phyloP scores from a whole-genome alignment of 2,329 filamentous ascomycete species.

The Sclerotinia trifoliorum region DNA sequence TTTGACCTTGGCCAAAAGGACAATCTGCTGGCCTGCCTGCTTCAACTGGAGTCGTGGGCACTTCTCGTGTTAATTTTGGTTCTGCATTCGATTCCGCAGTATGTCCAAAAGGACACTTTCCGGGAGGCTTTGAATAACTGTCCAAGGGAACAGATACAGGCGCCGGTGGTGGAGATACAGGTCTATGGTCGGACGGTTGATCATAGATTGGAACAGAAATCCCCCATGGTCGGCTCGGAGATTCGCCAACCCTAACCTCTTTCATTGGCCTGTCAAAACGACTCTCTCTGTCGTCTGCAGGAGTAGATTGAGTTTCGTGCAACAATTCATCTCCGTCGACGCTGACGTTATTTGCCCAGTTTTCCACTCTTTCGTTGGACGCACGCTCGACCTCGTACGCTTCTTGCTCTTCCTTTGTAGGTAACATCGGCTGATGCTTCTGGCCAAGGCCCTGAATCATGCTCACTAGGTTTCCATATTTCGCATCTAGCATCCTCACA shows the following conservation, averaged over 20 bases:
- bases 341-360: conserved; percentile 79
- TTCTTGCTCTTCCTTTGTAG: conserved; percentile 49
- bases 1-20: conserved; percentile 47
- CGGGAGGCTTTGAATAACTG: conserved; percentile 32
- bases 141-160: conserved; percentile 39
- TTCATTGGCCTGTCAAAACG: conserved; percentile 84
- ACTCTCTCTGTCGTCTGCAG: conserved; percentile 58
- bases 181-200: conserved; percentile 43
- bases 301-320: conserved; percentile 43
- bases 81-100: conserved; percentile 22
- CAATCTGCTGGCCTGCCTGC: conserved; percentile 43
- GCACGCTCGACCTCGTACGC: conserved; percentile 47
- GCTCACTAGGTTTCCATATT: conserved; percentile 80
- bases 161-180: conserved; percentile 58
- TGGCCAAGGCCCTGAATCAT: conserved; percentile 91
- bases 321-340: conserved; percentile 48
- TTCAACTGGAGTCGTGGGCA: conserved; percentile 10
- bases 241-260: conserved; percentile 90
- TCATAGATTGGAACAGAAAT: conserved; percentile 72
- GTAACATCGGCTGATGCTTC: conserved; percentile 85
- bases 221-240: conserved; percentile 89
- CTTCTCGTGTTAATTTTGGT: conserved; percentile 1
- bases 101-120: conserved; percentile 44
- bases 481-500: conserved; percentile 85
- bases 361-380: conserved; percentile 73